These are phyloP conservation scores for Pyrenochaeta sp. DNA, from an alignment of 2,329 filamentous ascomycete species.

Conservation along the genomic window DNA sequence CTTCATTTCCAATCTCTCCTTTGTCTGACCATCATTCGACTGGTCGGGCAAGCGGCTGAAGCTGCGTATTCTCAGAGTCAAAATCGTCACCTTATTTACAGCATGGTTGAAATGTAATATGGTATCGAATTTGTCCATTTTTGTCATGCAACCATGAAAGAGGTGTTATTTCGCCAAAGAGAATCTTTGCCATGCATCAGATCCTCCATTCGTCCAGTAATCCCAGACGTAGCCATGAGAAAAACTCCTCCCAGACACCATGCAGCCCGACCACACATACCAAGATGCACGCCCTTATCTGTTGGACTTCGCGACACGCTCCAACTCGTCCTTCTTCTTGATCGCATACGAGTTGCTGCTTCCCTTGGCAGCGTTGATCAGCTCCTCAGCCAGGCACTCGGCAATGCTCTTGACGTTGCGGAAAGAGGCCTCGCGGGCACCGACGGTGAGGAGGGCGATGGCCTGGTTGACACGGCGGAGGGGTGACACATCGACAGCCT, in stretches of 20 bases:
- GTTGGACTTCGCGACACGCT: conserved; percentile 99
- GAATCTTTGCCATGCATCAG: conserved; percentile 48
- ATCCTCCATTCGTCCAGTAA: conserved; percentile 41
- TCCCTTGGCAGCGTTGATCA: conserved; percentile 99
- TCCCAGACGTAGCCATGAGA: conserved; percentile 39
- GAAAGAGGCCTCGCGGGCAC: conserved; percentile 98
- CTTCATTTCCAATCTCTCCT: too few species aligned
- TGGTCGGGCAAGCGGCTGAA: too few species aligned
- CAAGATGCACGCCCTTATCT: conserved; percentile 73
- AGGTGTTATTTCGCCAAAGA: conserved; percentile 48
- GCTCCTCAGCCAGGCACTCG: conserved; percentile 99
- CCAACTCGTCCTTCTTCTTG: conserved; percentile 99
- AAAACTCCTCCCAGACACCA: conserved; percentile 46
- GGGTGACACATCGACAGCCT: conserved; percentile 99
- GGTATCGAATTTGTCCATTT: conserved; percentile 42
- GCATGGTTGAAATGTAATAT: conserved; percentile 8
- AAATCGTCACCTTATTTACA: conserved; percentile 17
- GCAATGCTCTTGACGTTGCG: conserved; percentile 99
- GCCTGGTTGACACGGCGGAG: conserved; percentile 99
- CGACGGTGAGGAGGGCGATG: conserved; percentile 97
- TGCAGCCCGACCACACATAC: conserved; percentile 30
- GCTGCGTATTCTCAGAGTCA: background rate
- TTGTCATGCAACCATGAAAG: conserved; percentile 52
- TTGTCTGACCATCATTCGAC: too few species aligned
- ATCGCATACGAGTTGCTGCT: conserved; percentile 99